Base-by-base conservation (phyloP, 2,329 filamentous ascomycete species). In the Chrysosporium queenslandicum region DNA sequence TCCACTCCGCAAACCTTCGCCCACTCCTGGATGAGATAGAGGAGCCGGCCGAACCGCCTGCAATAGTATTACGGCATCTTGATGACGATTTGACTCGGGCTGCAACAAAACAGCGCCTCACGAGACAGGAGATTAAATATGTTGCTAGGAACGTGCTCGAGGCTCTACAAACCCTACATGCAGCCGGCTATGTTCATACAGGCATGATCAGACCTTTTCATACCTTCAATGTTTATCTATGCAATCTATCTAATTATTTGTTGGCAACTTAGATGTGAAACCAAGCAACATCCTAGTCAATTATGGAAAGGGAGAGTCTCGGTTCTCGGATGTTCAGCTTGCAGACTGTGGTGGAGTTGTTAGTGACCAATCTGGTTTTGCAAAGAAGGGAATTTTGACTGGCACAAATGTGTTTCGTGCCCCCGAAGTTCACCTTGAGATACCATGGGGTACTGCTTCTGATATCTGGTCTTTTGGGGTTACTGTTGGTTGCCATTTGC, bases 211-310 rank as follows among this genome's bases (percentile, higher is more conserved):
- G 46, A 12, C 16, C 30, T 42, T 41, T 36, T n/a, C 30, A 29
- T 27, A 14, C n/a, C 23, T 42, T 45, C 12, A 12, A 32, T 7
- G 14, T 32, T 18, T 3, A 4, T 34, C 36, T 29, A 27, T 16
- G 30, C n/a, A n/a, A n/a, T n/a, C n/a, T n/a, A 12, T 12, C 39
- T 20, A 30, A 7, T 27, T 52, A 40, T 12, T 51, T 6, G 32
- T 6, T 34, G 8, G 18, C 40, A n/a, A n/a, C n/a, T n/a, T n/a
- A 60, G 53, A 61, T 56, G 43, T 60, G n/a, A 58, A 59, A 50
- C 51, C 54, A 20, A 53, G 52, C 47, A 59, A 60, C 48, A 40
- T 61, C 14, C 40, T 61, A 23, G 53, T 61, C n/a, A 61, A 61
- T 50, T 59, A 58, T 52, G 36, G 30, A 25, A 27, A 42, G 40